Evolutionary conservation across 768 basidiomycete genomes (phyloP).

Genomic region (Lentinula guzmanii): DNA sequence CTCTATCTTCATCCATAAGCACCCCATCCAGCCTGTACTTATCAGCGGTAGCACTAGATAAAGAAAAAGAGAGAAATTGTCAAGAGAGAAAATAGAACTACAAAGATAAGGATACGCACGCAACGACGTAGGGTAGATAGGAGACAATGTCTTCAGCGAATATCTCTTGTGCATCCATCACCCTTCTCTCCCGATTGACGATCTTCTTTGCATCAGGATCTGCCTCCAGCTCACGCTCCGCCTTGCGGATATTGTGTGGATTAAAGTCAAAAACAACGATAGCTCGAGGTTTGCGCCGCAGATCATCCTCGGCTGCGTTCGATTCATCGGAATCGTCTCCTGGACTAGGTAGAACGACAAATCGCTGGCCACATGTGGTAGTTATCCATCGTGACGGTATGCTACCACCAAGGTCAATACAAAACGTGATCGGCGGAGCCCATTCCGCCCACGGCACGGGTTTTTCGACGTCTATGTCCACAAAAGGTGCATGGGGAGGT

Average conservation of each 20-base stretch:
- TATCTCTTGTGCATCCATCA: background rate
- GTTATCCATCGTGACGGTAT: conserved; percentile 33
- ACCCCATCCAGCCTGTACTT: background rate
- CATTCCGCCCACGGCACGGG: conserved; percentile 22
- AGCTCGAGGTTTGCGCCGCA: background rate
- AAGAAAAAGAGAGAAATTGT: background rate
- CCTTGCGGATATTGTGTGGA: conserved; percentile 1
- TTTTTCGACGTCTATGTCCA: background rate
- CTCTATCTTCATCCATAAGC: conserved; percentile 1
- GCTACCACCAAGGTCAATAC: conserved; percentile 11
- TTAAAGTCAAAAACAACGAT: conserved; percentile 8
- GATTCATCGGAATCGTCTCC: background rate
- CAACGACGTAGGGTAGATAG: background rate
- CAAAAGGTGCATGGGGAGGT: background rate
- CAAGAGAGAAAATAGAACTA: background rate
- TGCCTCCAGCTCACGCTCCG: background rate
- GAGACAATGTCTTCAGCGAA: conserved; percentile 4
- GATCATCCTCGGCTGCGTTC: background rate
- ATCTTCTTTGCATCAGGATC: background rate
- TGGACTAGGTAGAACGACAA: conserved; percentile 10
- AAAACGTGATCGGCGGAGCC: conserved; percentile 26
- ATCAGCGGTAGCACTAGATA: background rate
- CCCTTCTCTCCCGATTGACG: background rate
- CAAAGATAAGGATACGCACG: background rate
- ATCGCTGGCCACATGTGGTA: conserved; percentile 27